Conservation (phyloP, 768 basidiomycete genomes). For the Mycena belliarum region DNA sequence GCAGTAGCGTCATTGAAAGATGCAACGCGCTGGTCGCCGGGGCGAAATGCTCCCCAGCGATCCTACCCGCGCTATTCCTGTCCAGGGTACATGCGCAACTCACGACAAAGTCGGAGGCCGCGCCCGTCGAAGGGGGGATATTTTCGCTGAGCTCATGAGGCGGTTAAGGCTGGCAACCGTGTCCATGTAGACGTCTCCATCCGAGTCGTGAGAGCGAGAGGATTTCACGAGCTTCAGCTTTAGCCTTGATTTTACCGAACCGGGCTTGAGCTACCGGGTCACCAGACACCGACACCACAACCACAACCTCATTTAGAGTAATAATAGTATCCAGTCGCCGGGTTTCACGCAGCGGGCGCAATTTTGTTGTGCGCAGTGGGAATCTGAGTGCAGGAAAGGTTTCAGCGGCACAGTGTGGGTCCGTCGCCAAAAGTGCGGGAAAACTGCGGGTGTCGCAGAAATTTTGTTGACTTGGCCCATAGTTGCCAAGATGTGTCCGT, state of each 20-base stretch:
- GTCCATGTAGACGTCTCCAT: too few species aligned
- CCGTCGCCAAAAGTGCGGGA: neutral
- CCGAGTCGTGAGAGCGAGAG: neutral
- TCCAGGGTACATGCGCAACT: neutral
- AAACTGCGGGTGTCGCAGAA: neutral
- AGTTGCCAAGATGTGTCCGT: neutral
- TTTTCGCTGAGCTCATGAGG: neutral
- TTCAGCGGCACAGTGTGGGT: neutral
- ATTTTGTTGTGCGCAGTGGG: neutral
- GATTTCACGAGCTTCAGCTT: neutral
- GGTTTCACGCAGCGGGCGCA: neutral
- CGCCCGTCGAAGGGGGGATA: neutral
- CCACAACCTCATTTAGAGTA: too few species aligned
- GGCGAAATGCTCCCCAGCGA: too few species aligned
- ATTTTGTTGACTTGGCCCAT: neutral
- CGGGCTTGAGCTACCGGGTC: neutral
- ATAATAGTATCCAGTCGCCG: too few species aligned
- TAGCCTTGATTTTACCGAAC: neutral
- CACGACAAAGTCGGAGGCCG: neutral
- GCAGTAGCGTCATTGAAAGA: neutral
- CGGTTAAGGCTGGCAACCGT: neutral
- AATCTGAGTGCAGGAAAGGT: neutral
- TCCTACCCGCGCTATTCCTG: too few species aligned
- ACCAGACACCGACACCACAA: neutral
- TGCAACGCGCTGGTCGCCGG: too few species aligned